Percentiles rank a stretch among this genome's conserved stretches.
phyloP scores from a whole-genome alignment of 352 stramenopile genomes.

The Aphanomyces euteiches region DNA sequence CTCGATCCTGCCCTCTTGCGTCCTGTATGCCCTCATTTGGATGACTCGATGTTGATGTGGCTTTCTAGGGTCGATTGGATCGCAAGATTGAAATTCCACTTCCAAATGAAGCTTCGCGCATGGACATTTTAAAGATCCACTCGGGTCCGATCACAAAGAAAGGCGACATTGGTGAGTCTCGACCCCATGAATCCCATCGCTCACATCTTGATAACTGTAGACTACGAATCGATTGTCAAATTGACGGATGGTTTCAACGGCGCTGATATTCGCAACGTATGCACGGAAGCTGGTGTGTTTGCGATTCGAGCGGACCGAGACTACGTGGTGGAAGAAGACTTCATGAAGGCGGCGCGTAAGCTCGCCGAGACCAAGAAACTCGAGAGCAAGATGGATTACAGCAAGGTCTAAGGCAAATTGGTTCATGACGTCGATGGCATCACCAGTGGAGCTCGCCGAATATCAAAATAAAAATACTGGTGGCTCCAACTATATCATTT shows the following conservation, averaged over 20 bases:
- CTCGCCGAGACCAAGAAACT: conserved; percentile 99
- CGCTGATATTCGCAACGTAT: conserved; percentile 99
- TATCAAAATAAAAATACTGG: not conserved
- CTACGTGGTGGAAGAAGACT: conserved; percentile 99
- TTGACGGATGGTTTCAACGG: conserved; percentile 99
- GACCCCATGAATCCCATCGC: not conserved
- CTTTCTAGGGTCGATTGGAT: conserved; percentile 89
- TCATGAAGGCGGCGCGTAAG: conserved; percentile 99
- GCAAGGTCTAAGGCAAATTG: conserved; percentile 93
- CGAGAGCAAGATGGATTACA: conserved; percentile 99
- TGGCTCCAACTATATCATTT: not conserved
- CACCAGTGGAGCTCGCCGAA: not conserved
- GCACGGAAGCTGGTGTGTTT: conserved; percentile 92
- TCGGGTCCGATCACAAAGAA: conserved; percentile 96
- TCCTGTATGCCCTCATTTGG: conserved; percentile 41
- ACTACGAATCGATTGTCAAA: conserved; percentile 99
- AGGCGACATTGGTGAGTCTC: conserved; percentile 87
- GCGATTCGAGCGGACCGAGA: conserved; percentile 97
- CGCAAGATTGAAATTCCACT: conserved; percentile 99
- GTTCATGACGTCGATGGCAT: conserved; percentile 2
- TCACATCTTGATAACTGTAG: conserved; percentile 26
- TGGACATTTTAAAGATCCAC: conserved; percentile 99
- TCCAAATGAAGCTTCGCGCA: conserved; percentile 96
- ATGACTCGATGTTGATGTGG: not conserved
- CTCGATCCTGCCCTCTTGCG: conserved; percentile 97